Evolutionary conservation across 371 early-diverging fungal genomes (phyloP).

Genomic region (Mortierella sp.): DNA sequence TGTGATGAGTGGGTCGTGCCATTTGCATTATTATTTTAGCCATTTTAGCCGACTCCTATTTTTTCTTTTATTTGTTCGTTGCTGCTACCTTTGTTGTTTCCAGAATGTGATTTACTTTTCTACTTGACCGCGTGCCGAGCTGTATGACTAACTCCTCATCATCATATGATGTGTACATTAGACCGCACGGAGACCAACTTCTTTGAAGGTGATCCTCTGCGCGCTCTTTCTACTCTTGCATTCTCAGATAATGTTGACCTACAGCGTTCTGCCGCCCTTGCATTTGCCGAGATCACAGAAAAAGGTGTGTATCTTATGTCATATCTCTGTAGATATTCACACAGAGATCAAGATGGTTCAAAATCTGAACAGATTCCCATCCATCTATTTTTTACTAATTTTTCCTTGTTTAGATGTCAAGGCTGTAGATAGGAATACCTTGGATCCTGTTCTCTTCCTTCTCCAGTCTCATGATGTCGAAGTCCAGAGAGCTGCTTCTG

Average conservation of each 20-base stretch:
- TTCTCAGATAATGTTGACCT: conserved; percentile 89
- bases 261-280: conserved; percentile 90
- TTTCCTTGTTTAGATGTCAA: conserved; percentile 72
- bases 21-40: background rate
- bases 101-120: background rate
- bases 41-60: background rate
- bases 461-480: conserved; percentile 89
- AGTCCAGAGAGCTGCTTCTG: conserved; percentile 90
- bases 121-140: conserved; percentile 9
- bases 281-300: conserved; percentile 94
- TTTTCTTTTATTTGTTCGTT: background rate
- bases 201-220: conserved; percentile 89
- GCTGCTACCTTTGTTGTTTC: conserved; percentile 4
- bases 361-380: conserved; percentile 1
- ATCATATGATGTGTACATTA: conserved; percentile 50
- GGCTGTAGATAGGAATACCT: conserved; percentile 80
- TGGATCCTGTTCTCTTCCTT: conserved; percentile 87
- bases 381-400: conserved; percentile 3
- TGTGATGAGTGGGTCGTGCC: background rate
- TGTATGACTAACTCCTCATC: conserved; percentile 13
- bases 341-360: conserved; percentile 3
- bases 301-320: conserved; percentile 63
- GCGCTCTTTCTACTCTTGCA: conserved; percentile 85
- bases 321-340: conserved; percentile 4
- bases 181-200: conserved; percentile 86